Evolutionary conservation across 2,329 filamentous ascomycete species (phyloP).

Genomic region (Fusarium concolor): DNA sequence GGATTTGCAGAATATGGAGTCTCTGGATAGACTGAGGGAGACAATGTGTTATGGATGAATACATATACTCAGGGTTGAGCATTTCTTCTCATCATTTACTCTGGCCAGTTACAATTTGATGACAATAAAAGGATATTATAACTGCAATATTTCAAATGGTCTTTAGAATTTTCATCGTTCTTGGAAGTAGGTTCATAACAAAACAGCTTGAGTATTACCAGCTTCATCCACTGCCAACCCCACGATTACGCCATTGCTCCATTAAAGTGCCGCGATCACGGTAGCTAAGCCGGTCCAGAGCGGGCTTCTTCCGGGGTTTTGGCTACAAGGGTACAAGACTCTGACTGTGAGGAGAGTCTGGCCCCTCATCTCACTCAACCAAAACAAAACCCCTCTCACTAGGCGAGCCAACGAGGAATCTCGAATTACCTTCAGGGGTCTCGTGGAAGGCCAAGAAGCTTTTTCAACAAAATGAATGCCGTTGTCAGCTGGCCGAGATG

Average conservation of each 20-base stretch:
- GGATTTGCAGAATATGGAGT: conserved; percentile 26
- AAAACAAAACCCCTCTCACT: conserved; percentile 16
- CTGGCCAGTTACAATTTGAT: not conserved
- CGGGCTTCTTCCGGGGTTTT: conserved; percentile 35
- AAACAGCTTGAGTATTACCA: not conserved
- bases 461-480: conserved; percentile 31
- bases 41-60: conserved; percentile 35
- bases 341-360: not conserved
- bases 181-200: not conserved
- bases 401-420: conserved; percentile 42
- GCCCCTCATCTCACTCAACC: conserved; percentile 28
- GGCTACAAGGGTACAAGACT: not conserved
- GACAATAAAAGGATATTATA: not conserved
- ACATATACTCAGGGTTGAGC: conserved; percentile 5
- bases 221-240: conserved; percentile 18
- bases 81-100: not conserved
- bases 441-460: conserved; percentile 13
- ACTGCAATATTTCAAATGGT: not conserved
- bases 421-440: conserved; percentile 40
- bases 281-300: conserved; percentile 19
- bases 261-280: conserved; percentile 25
- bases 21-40: conserved; percentile 13
- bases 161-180: not conserved
- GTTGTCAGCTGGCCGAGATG: conserved; percentile 17
- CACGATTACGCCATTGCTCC: conserved; percentile 30